Evolutionary conservation across 2,329 filamentous ascomycete species (phyloP).

Genomic region (Diaporthe vexans): DNA sequence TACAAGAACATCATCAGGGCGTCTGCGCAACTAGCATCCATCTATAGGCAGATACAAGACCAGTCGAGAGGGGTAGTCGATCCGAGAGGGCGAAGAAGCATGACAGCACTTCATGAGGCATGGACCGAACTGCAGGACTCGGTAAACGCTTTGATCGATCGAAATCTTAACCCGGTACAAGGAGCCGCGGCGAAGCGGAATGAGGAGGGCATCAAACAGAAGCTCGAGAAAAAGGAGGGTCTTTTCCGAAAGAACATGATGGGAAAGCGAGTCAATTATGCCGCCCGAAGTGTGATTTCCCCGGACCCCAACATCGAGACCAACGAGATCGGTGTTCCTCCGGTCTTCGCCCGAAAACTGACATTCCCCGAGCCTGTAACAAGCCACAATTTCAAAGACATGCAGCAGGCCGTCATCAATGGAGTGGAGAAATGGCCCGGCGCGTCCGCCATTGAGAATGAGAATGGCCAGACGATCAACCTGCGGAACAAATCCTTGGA

Average conservation of each 20-base stretch:
- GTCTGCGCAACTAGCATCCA: constrained; percentile 80
- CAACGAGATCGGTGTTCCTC: constrained; percentile 97
- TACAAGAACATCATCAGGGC: constrained; percentile 88
- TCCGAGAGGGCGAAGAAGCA: constrained; percentile 37
- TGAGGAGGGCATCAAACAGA: constrained; percentile 97
- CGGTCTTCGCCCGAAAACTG: constrained; percentile 96
- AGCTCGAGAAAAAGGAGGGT: constrained; percentile 98
- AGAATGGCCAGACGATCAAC: constrained; percentile 91
- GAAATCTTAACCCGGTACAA: constrained; percentile 85
- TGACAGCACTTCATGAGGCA: constrained; percentile 79
- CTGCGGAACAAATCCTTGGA: constrained; percentile 89
- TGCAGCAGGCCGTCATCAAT: constrained; percentile 97
- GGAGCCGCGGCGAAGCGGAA: constrained; percentile 83
- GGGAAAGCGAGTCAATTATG: constrained; percentile 99
- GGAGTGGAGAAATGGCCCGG: constrained; percentile 95
- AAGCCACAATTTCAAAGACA: constrained; percentile 94
- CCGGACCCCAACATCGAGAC: constrained; percentile 99
- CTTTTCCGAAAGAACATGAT: constrained; percentile 99
- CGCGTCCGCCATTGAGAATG: constrained; percentile 93
- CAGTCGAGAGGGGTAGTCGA: constrained; percentile 51
- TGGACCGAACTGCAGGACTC: constrained; percentile 89
- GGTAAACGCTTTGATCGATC: constrained; percentile 94
- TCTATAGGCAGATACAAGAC: constrained; percentile 57
- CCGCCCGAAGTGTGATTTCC: constrained; percentile 96
- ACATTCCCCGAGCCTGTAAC: constrained; percentile 98